phyloP scores from a whole-genome alignment of 306 rosid species.

The Pterocarpus macrocarpus region DNA sequence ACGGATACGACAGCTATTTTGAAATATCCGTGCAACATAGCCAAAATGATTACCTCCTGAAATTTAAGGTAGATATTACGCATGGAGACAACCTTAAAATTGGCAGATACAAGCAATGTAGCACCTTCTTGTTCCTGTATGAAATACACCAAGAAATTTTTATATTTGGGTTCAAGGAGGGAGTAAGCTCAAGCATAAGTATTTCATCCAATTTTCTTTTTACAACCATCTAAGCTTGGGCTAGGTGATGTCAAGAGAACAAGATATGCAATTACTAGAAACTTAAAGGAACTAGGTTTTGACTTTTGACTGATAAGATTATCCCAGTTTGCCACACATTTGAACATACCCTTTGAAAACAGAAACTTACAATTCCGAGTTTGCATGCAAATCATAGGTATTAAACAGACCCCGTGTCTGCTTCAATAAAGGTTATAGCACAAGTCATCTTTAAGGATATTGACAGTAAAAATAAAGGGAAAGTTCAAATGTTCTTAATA shows the following conservation, averaged over 20 bases:
- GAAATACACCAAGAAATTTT: slow-evolving; percentile 31
- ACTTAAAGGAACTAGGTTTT: slow-evolving; percentile 25
- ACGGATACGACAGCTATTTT: too few species aligned
- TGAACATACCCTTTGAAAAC: slow-evolving; percentile 5
- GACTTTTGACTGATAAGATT: neutral
- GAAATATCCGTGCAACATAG: neutral
- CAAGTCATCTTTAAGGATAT: slow-evolving; percentile 14
- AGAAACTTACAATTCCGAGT: too few species aligned
- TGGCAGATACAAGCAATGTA: slow-evolving; percentile 87
- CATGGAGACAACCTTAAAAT: slow-evolving; percentile 70
- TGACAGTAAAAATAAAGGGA: slow-evolving; percentile 18
- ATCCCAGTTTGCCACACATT: slow-evolving; percentile 35
- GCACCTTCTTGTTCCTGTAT: slow-evolving; percentile 95
- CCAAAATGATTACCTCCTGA: slow-evolving; percentile 73
- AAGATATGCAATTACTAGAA: slow-evolving; percentile 20
- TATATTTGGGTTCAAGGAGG: slow-evolving; percentile 19
- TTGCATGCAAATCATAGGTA: too few species aligned
- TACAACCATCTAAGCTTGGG: slow-evolving; percentile 32
- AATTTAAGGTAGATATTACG: slow-evolving; percentile 91
- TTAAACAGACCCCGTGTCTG: too few species aligned
- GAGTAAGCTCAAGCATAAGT: neutral
- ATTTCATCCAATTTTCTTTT: slow-evolving; percentile 22
- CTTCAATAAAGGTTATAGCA: neutral
- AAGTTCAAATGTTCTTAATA: neutral
- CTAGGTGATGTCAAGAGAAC: slow-evolving; percentile 5